These are phyloP conservation scores for Tricholomella constricta DNA, from an alignment of 768 basidiomycete genomes.

Conservation along the genomic window DNA sequence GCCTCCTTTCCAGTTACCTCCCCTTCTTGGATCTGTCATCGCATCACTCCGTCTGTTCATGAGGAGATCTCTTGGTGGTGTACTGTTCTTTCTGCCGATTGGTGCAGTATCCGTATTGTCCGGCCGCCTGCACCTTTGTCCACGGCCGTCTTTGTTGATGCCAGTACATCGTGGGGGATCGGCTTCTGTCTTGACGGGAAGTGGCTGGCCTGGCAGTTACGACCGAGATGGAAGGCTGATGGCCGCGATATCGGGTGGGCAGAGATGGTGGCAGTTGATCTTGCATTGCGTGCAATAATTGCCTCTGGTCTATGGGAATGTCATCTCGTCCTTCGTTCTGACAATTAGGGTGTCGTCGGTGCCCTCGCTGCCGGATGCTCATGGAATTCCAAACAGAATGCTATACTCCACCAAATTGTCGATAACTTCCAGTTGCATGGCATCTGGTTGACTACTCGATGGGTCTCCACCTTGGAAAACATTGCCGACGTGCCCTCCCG, in stretches of 20 bases:
- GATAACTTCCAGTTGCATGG: slow-evolving; percentile 18
- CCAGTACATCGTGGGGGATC: slow-evolving; percentile 18
- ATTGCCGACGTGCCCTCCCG: slow-evolving; percentile 20
- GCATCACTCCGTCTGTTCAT: slow-evolving; percentile 14
- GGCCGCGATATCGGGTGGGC: slow-evolving; percentile 41
- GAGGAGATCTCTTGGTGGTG: slow-evolving; percentile 32
- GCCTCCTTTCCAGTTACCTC: slow-evolving; percentile 20
- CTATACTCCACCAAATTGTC: slow-evolving; percentile 26
- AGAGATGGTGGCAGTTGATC: slow-evolving; percentile 42
- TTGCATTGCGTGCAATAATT: slow-evolving; percentile 32
- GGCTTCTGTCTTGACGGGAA: slow-evolving; percentile 23
- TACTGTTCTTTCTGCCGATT: not conserved
- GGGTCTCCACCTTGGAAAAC: slow-evolving; percentile 22
- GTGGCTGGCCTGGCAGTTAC: too few relatives aligned
- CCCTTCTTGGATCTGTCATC: slow-evolving; percentile 14
- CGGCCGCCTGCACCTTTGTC: not conserved
- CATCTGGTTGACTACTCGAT: slow-evolving; percentile 28
- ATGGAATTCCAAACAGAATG: slow-evolving; percentile 29
- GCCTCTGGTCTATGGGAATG: slow-evolving; percentile 18
- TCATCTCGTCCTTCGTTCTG: slow-evolving; percentile 33
- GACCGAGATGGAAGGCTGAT: slow-evolving; percentile 23
- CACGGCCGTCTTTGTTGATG: slow-evolving; percentile 31
- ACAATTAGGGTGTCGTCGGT: slow-evolving; percentile 37
- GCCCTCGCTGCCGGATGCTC: slow-evolving; percentile 26
- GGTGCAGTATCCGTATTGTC: slow-evolving; percentile 9